Conservation (phyloP, 2,329 filamentous ascomycete species). For the Penicillium thymicola region DNA sequence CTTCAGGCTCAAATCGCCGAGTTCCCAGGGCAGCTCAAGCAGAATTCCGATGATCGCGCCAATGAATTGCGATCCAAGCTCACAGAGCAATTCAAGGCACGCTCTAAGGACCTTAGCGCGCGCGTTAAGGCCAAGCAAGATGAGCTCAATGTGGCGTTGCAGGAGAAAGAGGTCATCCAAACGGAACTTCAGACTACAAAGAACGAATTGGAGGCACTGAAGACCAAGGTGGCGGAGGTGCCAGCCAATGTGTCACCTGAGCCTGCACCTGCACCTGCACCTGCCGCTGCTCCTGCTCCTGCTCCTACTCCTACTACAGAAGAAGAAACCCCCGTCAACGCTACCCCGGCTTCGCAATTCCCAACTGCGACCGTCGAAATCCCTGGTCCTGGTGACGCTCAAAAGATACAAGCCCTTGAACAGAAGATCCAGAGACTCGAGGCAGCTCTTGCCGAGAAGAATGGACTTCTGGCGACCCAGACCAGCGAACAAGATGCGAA, state of each 20-base stretch:
- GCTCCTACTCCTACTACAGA: not conserved
- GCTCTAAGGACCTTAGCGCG: conserved; percentile 62
- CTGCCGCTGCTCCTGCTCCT: conserved; percentile 13
- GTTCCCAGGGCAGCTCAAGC: conserved; percentile 48
- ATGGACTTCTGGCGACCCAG: conserved; percentile 45
- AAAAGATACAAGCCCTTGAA: conserved; percentile 60
- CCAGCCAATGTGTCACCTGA: conserved; percentile 39
- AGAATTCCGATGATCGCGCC: conserved; percentile 45
- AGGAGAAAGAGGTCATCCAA: conserved; percentile 68
- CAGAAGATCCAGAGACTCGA: conserved; percentile 55
- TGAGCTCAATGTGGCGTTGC: conserved; percentile 47
- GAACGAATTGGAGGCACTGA: conserved; percentile 52
- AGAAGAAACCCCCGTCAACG: conserved; percentile 48
- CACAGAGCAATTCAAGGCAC: conserved; percentile 53
- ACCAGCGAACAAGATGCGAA: conserved; percentile 50
- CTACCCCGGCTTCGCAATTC: conserved; percentile 33
- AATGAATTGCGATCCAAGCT: conserved; percentile 49
- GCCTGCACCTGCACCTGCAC: not conserved
- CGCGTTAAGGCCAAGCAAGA: conserved; percentile 55
- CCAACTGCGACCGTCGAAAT: conserved; percentile 25
- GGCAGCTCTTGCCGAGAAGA: conserved; percentile 52
- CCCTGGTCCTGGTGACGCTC: conserved; percentile 42
- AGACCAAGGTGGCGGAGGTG: conserved; percentile 52
- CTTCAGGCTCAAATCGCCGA: conserved; percentile 51
- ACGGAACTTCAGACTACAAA: conserved; percentile 63